phyloP scores from a whole-genome alignment of 306 rosid species.

The Dryas alaskensis region DNA sequence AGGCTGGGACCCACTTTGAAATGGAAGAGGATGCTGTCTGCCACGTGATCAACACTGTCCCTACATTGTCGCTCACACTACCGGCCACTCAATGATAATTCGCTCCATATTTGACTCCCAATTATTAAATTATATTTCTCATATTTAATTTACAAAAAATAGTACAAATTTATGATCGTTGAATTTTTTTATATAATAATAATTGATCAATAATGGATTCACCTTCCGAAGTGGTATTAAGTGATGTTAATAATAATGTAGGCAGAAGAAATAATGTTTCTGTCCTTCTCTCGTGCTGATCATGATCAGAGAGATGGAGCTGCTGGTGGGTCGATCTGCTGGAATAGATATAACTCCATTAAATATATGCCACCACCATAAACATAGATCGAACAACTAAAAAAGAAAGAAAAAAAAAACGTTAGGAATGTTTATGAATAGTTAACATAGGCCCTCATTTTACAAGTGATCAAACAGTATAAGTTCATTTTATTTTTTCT shows the following conservation, averaged over 20 bases:
- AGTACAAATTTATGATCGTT: neutral
- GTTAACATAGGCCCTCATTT: too few species aligned
- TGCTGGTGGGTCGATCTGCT: slow-evolving; percentile 12
- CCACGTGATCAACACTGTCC: slow-evolving; percentile 88
- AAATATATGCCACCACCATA: too few species aligned
- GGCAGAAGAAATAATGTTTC: slow-evolving; percentile 22
- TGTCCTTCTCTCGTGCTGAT: slow-evolving; percentile 28
- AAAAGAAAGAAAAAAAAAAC: too few species aligned
- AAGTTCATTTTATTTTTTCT: too few species aligned
- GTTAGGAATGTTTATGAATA: too few species aligned
- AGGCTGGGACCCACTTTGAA: slow-evolving; percentile 54
- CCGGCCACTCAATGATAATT: slow-evolving; percentile 25
- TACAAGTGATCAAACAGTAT: too few species aligned
- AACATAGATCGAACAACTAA: too few species aligned
- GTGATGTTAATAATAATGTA: slow-evolving; percentile 39
- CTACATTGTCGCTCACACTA: slow-evolving; percentile 64
- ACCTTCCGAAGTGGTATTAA: slow-evolving; percentile 32
- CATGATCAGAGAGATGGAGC: slow-evolving; percentile 29
- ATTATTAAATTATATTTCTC: neutral
- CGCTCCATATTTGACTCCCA: slow-evolving; percentile 7
- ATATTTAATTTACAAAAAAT: neutral
- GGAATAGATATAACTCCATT: neutral
- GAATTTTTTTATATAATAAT: slow-evolving; percentile 4
- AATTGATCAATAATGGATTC: slow-evolving; percentile 39
- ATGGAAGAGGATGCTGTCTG: slow-evolving; percentile 58